phyloP scores from a whole-genome alignment of 2,329 filamentous ascomycete species.

The Aspergillus pseudoglaucus region DNA sequence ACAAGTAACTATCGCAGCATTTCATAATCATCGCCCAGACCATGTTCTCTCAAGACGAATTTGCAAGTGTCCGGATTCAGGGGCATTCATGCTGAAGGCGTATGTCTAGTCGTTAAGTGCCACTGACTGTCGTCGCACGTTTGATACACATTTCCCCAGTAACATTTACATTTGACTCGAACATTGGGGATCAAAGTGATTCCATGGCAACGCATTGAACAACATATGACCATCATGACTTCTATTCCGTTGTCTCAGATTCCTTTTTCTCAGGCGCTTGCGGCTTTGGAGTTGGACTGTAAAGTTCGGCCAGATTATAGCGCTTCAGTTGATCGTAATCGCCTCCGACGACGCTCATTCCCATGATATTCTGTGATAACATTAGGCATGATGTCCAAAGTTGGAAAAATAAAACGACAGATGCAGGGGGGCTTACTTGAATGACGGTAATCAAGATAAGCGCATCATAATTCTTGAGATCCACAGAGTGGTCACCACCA shows the following conservation, averaged over 20 bases:
- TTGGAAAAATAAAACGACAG: neutral
- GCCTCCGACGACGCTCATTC: constrained; percentile 56
- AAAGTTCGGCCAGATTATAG: constrained; percentile 59
- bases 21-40: too few relatives aligned
- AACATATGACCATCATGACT: neutral
- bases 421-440: constrained; percentile 37
- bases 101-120: too few relatives aligned
- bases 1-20: too few relatives aligned
- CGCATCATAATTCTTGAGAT: constrained; percentile 55
- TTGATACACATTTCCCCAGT: neutral
- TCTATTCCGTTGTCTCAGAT: neutral
- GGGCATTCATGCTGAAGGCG: too few relatives aligned
- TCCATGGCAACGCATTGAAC: neutral
- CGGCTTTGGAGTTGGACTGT: constrained; percentile 40
- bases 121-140: too few relatives aligned
- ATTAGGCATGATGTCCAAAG: neutral
- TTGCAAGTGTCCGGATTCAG: too few relatives aligned
- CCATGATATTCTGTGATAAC: constrained; percentile 50
- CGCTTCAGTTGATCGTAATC: constrained; percentile 57
- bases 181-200: neutral
- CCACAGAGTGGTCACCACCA: constrained; percentile 53
- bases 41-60: too few relatives aligned
- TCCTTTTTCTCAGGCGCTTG: constrained; percentile 7
- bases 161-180: neutral
- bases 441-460: constrained; percentile 58